Evolutionary conservation across 176 grass and related monocot species (phyloP), one percentile per base, ranked within the genome.

Genomic region (Rhynchospora tenuis): DNA sequence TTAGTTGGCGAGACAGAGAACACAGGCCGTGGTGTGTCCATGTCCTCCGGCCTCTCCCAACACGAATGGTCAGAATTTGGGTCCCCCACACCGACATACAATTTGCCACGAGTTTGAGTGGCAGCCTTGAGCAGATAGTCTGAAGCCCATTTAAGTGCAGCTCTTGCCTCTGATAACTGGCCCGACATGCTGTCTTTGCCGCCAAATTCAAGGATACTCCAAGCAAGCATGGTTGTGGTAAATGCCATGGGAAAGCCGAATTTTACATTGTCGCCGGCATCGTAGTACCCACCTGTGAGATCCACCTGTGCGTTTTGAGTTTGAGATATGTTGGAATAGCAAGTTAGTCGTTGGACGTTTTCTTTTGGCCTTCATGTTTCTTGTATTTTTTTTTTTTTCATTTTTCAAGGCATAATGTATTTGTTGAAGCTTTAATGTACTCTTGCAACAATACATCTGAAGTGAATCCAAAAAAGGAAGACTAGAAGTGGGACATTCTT

Each of bases 181-280:
- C 10, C 15, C 10, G 58, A 26, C 85, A 97, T 92, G 3, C 2
- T 1, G 33, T 38, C 5, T 85, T 51, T 51, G 12, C 87, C 83
- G 6, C 92, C 90, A 66, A 89, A 85, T 88, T 97, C 92, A 14
- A 97, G 45, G 12, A 94, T 83, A 55, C 92, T 65, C 92, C 92
- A 94, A 16, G 92, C 87, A 15, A 97, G 85, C 90, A 93, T 92
- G 0, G 90, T 94, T 56, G 90, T 5, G n/a, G 90, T 91, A 90
- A 91, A 97, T n/a, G 92, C 95, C 90, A 94, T 92, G 16, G 90
- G 90, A 79, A 97, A 92, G 4, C 89, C 89, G 61, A 97, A 93
- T 89, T 94, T 97, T 4, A 90, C 90, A 77, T 94, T 97, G 92
- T 97, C 94, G 12, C 92, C 92, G 64, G 92, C 94, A 79, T 97